Conservation (phyloP, 352 stramenopile species). For the Phytopythium litorale region DNA sequence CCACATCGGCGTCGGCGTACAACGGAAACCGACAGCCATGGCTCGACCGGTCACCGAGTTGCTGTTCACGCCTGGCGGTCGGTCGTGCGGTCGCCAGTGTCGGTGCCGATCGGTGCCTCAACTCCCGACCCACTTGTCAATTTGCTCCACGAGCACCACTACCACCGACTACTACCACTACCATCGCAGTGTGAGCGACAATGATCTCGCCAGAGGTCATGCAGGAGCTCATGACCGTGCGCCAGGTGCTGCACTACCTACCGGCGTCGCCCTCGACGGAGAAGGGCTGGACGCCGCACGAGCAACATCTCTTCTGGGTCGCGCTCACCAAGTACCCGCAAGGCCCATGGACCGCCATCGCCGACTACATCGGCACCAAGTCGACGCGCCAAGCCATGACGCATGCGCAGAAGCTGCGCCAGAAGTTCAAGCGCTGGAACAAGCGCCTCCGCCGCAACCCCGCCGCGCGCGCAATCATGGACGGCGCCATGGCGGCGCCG, state of each 20-base stretch:
- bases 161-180: neutral
- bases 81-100: neutral
- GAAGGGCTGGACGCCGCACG: slow-evolving; percentile 22
- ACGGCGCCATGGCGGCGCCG: slow-evolving; percentile 4
- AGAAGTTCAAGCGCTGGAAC: slow-evolving; percentile 44
- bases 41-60: neutral
- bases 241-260: slow-evolving; percentile 34
- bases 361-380: slow-evolving; percentile 46
- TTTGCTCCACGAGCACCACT: slow-evolving; percentile 9
- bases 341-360: slow-evolving; percentile 47
- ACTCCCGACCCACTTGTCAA: slow-evolving; percentile 16
- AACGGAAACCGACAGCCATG: neutral
- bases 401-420: slow-evolving; percentile 49
- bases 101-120: neutral
- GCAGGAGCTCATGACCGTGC: slow-evolving; percentile 28
- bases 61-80: neutral
- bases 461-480: slow-evolving; percentile 19
- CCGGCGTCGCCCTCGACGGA: slow-evolving; percentile 24
- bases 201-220: slow-evolving; percentile 38
- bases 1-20: neutral
- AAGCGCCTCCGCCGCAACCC: slow-evolving; percentile 24
- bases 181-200: neutral
- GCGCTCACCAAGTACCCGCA: slow-evolving; percentile 36
- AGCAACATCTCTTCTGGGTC: slow-evolving; percentile 34
- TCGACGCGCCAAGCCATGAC: slow-evolving; percentile 56